These are phyloP conservation scores for Scleroderma citrinum DNA, from an alignment of 768 basidiomycete genomes.

Conservation along the genomic window DNA sequence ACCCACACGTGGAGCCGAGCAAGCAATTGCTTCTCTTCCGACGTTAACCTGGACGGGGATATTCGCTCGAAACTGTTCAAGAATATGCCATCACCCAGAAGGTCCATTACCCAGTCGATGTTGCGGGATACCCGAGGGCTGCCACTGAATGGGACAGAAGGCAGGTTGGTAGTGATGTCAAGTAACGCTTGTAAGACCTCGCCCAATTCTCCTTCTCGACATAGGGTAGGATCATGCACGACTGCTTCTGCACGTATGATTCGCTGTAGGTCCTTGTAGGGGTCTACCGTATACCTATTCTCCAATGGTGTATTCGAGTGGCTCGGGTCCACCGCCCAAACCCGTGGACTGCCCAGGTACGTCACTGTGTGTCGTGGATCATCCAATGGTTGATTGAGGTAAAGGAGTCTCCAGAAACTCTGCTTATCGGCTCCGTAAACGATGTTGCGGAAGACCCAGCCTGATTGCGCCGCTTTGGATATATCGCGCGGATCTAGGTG, in stretches of 20 bases:
- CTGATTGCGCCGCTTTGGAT: conserved; percentile 43
- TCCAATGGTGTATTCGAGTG: conserved; percentile 1
- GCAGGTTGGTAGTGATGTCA: conserved; percentile 35
- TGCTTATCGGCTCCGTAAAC: conserved; percentile 37
- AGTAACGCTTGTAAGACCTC: conserved; percentile 40
- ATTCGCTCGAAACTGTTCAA: conserved; percentile 29
- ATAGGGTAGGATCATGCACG: conserved; percentile 26
- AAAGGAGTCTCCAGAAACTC: conserved; percentile 54
- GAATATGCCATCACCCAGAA: conserved; percentile 37
- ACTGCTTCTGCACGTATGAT: conserved; percentile 46
- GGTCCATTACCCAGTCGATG: conserved; percentile 41
- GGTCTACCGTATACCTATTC: conserved; percentile 4
- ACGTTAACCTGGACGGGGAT: conserved; percentile 2
- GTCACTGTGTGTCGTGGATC: conserved; percentile 46
- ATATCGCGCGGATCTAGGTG: conserved; percentile 52
- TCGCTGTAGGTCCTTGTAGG: conserved; percentile 34
- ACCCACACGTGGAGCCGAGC: conserved; percentile 48
- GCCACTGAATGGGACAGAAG: conserved; percentile 25
- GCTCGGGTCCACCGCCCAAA: background rate
- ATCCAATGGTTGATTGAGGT: conserved; percentile 52
- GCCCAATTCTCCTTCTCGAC: conserved; percentile 36
- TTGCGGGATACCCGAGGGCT: conserved; percentile 35
- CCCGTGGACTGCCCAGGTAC: conserved; percentile 19
- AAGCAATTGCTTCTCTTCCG: conserved; percentile 38
- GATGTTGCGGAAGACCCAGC: conserved; percentile 31